phyloP scores from a whole-genome alignment of 371 early-diverging fungal genomes.

The Synchytrium microbalum region DNA sequence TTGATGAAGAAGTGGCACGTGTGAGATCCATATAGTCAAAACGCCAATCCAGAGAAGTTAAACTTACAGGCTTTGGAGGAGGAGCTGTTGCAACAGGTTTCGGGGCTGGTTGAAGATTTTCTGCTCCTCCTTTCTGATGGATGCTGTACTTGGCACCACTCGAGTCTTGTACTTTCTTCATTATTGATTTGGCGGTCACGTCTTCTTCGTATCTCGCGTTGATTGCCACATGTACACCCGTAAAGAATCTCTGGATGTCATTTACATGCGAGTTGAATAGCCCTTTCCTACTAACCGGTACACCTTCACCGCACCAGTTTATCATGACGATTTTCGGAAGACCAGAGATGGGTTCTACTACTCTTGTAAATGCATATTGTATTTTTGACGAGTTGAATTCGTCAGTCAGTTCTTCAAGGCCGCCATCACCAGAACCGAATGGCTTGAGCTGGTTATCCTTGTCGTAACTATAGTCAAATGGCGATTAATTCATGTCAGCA shows the following conservation, averaged over 20 bases:
- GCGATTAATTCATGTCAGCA: too few relatives aligned
- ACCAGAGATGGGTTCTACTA: conserved; percentile 77
- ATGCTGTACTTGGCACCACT: conserved; percentile 85
- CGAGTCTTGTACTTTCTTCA: conserved; percentile 74
- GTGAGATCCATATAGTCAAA: neutral
- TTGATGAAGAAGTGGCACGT: conserved; percentile 5
- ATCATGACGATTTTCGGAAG: conserved; percentile 85
- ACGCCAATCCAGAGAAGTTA: too few relatives aligned
- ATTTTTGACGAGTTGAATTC: conserved; percentile 85
- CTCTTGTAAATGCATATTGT: conserved; percentile 79
- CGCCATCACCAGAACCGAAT: conserved; percentile 42
- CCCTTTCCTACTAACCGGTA: conserved; percentile 84
- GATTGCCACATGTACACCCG: conserved; percentile 84
- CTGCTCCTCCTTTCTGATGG: conserved; percentile 30
- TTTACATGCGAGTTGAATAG: conserved; percentile 73
- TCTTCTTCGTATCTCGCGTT: conserved; percentile 83
- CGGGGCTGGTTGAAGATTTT: conserved; percentile 10
- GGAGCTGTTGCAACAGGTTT: conserved; percentile 8
- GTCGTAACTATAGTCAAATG: neutral
- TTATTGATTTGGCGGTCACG: conserved; percentile 71
- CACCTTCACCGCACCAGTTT: conserved; percentile 94
- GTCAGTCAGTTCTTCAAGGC: conserved; percentile 78
- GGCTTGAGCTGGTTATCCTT: neutral
- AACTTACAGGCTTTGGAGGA: conserved; percentile 6
- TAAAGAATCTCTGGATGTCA: conserved; percentile 51